Base-by-base conservation (phyloP, 306 rosid genomes). In the Ormosia semicastrata region DNA sequence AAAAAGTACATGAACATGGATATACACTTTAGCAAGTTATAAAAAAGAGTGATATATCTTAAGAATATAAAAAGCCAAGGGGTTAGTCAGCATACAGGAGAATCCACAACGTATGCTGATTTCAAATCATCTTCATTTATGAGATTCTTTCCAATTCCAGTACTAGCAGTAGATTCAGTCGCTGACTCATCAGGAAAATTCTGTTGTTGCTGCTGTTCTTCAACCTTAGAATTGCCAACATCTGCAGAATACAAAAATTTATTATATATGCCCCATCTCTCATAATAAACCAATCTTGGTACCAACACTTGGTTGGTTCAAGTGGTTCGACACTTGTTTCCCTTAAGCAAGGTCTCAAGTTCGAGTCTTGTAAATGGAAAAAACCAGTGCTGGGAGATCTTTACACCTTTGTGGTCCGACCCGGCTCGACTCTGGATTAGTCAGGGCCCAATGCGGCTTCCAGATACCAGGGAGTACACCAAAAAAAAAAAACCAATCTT, bases 111-210 rank as follows among this genome's bases (percentile, higher is more conserved):
- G 89, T 86, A 87, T 37, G 95, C 32, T 85, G 89, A 86, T 85
- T 89, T 93, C 89, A 92, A 76, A 82, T 95, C 98, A 86, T 95
- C 99, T 68, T 93, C 98, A 30, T 79, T 90, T 85, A 87, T 72
- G 75, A 88, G 90, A 89, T 83, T 95, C 88, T 93, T 95, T 81
- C 87, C 90, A 13, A 89, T 78, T 80, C 92, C 96, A 85, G 90
- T 73, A 87, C 83, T 84, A 71, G 85, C 73, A 52, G 90, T 57
- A 81, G 97, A 40, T 44, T 93, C 98, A 4, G 79, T 62, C 34
- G 81, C 79, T 29, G 94, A 76, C 54, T 95, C 97, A 54, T 95
- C 99, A 50, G 89, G 81, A 77, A 87, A 66, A 88, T 66, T 90
- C 64, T 85, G 98, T 43, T 87, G 91, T 64, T 89, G 98, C 83